Evolutionary conservation across 192 early-diverging fungal species (phyloP), one percentile per base, ranked within the genome.

Genomic region (Cetraspora pellucida): DNA sequence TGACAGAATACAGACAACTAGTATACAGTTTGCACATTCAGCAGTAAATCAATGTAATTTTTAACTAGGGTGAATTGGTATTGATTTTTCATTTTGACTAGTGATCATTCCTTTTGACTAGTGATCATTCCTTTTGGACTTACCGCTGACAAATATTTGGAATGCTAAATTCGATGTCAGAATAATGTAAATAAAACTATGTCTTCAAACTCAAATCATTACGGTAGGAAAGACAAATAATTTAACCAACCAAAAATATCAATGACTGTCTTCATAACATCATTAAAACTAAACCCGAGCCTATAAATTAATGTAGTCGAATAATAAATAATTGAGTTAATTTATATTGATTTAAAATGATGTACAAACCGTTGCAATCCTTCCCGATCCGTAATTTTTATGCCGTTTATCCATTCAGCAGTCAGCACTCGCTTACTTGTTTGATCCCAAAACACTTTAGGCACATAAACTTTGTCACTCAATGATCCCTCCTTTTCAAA

Each of bases 341-440:
- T 16, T 3, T 4, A 2, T 60, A 25, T 25, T 21, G 79, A 17
- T 55, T 82, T 30, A 28, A 14, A 43, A 59, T 80, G 55, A 80
- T 17, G 10, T 69, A 72, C 77, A 83, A 37, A 70, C 25, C 54
- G 75, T 28, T 78, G 67, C 37, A 91, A 74, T 6, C 81, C 82
- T 7, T 86, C 88, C 14, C 83, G 84, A 50, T 94, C 87, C 0
- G 89, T 90, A 19, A 96, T 82, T 44, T 87, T 84, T n/a, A 88
- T 82, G 10, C 94, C 96, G 58, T 95, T 91, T 43, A 96, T 90
- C 95, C 95, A 98, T 77, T 98, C 96, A 16, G 91, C 89, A 0
- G 93, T 91, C 88, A 98, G 83, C 5, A 98, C 87, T 47, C 90
- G 80, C 46, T 83, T 84, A 0, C 90, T 82, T 8, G 93, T 95